These are phyloP conservation scores for Aspergillus arachidicola DNA, from an alignment of 2,329 filamentous ascomycete species.

Conservation along the genomic window DNA sequence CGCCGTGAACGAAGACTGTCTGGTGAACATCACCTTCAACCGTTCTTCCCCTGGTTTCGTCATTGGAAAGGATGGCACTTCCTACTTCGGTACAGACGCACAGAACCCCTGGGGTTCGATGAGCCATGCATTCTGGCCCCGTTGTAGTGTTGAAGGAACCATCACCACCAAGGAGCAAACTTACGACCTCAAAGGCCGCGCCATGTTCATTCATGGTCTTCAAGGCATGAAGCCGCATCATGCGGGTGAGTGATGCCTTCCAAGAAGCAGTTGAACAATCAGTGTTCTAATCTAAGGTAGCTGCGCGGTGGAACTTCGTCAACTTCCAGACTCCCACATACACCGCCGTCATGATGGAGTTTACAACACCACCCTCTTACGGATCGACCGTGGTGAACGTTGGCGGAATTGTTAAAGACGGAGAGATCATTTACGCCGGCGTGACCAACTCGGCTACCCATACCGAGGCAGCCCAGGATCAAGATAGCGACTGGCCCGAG, in stretches of 20 bases:
- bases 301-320: slow-evolving; percentile 88
- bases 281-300: slow-evolving; percentile 37
- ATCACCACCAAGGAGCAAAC: slow-evolving; percentile 81
- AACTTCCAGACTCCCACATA: slow-evolving; percentile 86
- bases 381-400: slow-evolving; percentile 82
- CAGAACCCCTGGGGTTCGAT: slow-evolving; percentile 87
- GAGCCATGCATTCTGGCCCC: slow-evolving; percentile 92
- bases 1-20: slow-evolving; percentile 73
- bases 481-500: slow-evolving; percentile 84
- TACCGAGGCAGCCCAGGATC: slow-evolving; percentile 69
- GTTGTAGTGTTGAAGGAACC: slow-evolving; percentile 77
- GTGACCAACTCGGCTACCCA: slow-evolving; percentile 68
- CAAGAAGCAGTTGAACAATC: not conserved
- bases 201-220: slow-evolving; percentile 79
- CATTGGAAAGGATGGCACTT: slow-evolving; percentile 80
- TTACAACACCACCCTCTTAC: slow-evolving; percentile 89
- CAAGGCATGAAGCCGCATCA: slow-evolving; percentile 99
- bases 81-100: slow-evolving; percentile 83
- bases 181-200: slow-evolving; percentile 78
- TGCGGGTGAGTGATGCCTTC: slow-evolving; percentile 59
- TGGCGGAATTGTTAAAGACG: slow-evolving; percentile 79
- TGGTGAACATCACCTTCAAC: slow-evolving; percentile 85
- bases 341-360: slow-evolving; percentile 94
- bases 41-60: slow-evolving; percentile 78
- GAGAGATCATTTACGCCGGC: slow-evolving; percentile 75